Evolutionary conservation across 176 grass and related monocot genomes (phyloP).

Genomic region (Carex parvula): DNA sequence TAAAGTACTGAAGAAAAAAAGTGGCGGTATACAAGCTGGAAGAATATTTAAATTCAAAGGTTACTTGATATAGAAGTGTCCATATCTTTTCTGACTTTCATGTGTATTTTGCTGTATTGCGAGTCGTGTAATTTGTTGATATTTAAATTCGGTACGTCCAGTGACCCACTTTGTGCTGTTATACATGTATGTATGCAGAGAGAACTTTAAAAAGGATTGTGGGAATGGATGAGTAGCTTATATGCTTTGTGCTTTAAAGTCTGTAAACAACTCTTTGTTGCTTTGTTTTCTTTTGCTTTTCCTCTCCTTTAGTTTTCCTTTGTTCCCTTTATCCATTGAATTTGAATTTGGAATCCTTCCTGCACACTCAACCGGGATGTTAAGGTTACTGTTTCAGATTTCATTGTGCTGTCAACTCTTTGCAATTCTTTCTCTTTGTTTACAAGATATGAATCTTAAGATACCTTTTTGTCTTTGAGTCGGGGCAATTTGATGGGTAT

Average conservation of each 20-base stretch:
- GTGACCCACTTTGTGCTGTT: background rate
- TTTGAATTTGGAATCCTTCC: conserved; percentile 17
- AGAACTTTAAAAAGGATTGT: background rate
- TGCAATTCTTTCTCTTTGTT: background rate
- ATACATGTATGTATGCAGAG: background rate
- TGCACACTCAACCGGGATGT: conserved; percentile 16
- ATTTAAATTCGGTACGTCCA: background rate
- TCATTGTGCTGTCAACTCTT: background rate
- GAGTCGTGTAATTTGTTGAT: background rate
- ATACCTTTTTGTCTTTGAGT: background rate
- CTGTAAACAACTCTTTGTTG: conserved; percentile 15
- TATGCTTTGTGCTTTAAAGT: conserved; percentile 21
- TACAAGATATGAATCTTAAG: background rate
- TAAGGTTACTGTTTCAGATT: background rate
- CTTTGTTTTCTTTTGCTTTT: conserved; percentile 25
- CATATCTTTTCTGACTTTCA: background rate
- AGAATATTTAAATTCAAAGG: conserved; percentile 24
- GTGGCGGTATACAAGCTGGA: conserved; percentile 15
- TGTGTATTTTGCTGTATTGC: background rate
- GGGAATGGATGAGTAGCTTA: conserved; percentile 15
- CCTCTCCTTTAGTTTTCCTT: conserved; percentile 10
- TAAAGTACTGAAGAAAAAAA: conserved; percentile 23
- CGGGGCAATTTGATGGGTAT: too few relatives aligned
- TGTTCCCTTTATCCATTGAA: background rate
- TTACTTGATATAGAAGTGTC: background rate